Evolutionary conservation across 2,329 filamentous ascomycete genomes (phyloP).

Genomic region (Stemphylium lycopersici): DNA sequence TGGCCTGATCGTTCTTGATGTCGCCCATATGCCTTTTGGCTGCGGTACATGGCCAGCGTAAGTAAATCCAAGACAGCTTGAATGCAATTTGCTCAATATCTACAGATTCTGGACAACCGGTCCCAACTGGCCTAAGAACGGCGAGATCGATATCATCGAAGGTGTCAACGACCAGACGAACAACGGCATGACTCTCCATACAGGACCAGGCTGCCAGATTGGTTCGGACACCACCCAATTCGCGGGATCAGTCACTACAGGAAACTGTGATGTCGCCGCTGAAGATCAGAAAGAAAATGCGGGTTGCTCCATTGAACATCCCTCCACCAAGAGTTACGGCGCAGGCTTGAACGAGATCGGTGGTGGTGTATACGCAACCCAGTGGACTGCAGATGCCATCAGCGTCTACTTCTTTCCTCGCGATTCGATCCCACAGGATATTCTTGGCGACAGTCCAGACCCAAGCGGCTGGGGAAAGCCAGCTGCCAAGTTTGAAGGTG

Average conservation of each 20-base stretch:
- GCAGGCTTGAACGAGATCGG: constrained; percentile 57
- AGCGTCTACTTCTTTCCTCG: constrained; percentile 83
- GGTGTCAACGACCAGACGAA: constrained; percentile 51
- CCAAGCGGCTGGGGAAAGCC: constrained; percentile 73
- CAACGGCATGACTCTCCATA: constrained; percentile 58
- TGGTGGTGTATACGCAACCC: constrained; percentile 56
- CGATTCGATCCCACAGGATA: constrained; percentile 67
- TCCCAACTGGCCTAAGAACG: constrained; percentile 43
- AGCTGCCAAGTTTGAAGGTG: constrained; percentile 68
- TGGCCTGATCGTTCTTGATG: constrained; percentile 57
- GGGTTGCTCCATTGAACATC: constrained; percentile 53
- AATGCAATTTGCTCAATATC: constrained; percentile 12
- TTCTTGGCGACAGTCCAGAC: constrained; percentile 64
- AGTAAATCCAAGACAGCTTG: constrained; percentile 3
- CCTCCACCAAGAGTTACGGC: constrained; percentile 55
- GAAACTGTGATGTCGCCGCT: constrained; percentile 57
- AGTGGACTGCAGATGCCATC: constrained; percentile 75
- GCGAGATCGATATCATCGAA: constrained; percentile 59
- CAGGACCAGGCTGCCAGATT: constrained; percentile 52
- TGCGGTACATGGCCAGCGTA: constrained; percentile 60
- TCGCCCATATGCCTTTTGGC: constrained; percentile 59
- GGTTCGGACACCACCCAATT: constrained; percentile 50
- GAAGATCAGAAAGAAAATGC: constrained; percentile 47
- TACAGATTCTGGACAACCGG: constrained; percentile 43
- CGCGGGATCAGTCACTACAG: constrained; percentile 56